Evolutionary conservation across 495 filamentous ascomycete species (phyloP).

Genomic region (Penicillium cosmopolitanum): DNA sequence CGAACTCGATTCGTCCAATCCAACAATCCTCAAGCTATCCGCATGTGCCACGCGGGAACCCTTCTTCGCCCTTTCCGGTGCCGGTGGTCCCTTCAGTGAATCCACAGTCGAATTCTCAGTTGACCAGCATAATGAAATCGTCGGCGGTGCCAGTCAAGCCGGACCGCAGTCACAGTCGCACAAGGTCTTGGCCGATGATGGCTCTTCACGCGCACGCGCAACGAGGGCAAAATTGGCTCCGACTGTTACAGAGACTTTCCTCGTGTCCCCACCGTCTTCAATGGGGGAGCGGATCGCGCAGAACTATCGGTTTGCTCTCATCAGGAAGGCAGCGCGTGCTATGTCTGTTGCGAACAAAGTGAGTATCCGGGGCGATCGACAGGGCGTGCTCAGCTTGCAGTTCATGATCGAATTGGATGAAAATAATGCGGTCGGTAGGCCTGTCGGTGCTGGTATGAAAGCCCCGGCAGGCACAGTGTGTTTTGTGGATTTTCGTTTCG

Average conservation of each 20-base stretch:
- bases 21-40: slow-evolving; percentile 63
- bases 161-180: slow-evolving; percentile 22
- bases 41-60: slow-evolving; percentile 64
- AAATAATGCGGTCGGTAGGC: slow-evolving; percentile 28
- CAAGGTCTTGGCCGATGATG: slow-evolving; percentile 41
- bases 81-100: slow-evolving; percentile 75
- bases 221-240: slow-evolving; percentile 52
- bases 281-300: slow-evolving; percentile 46
- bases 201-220: slow-evolving; percentile 41
- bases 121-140: slow-evolving; percentile 54
- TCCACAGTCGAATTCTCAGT: slow-evolving; percentile 83
- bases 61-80: slow-evolving; percentile 71
- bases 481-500: slow-evolving; percentile 81
- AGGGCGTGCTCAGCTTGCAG: slow-evolving; percentile 91
- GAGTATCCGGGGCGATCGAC: slow-evolving; percentile 81
- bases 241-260: slow-evolving; percentile 54
- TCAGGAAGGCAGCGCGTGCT: slow-evolving; percentile 80
- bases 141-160: slow-evolving; percentile 14
- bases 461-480: slow-evolving; percentile 45
- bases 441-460: slow-evolving; percentile 28
- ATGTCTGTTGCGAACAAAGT: slow-evolving; percentile 93
- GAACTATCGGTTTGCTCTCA: slow-evolving; percentile 78
- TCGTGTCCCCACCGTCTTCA: slow-evolving; percentile 47
- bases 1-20: slow-evolving; percentile 76
- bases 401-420: slow-evolving; percentile 87